phyloP scores from a whole-genome alignment of 495 filamentous ascomycete genomes.

The Amphirosellinia nigrospora region DNA sequence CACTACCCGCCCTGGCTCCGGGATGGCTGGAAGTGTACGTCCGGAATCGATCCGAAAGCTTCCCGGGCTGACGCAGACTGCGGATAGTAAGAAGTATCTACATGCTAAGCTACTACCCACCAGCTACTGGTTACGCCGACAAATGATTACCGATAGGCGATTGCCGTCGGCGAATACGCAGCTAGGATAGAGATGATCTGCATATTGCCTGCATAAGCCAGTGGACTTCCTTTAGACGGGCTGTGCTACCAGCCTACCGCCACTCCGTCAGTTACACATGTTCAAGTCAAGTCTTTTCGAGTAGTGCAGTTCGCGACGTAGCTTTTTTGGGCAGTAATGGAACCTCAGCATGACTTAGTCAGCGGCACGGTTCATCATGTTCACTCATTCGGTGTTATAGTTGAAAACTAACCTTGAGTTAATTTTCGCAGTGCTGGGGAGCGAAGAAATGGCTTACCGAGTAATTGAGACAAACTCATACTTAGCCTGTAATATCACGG shows the following conservation, averaged over 20 bases:
- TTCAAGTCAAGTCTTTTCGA: not conserved
- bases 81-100: conserved; percentile 12
- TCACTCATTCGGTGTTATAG: not conserved
- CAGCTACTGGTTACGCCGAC: conserved; percentile 2
- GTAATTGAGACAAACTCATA: not conserved
- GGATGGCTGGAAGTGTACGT: conserved; percentile 8
- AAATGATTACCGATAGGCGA: conserved; percentile 4
- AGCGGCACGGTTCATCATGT: too few species aligned
- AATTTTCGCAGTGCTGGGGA: not conserved
- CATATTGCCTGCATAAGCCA: conserved; percentile 15
- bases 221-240: not conserved
- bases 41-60: conserved; percentile 18
- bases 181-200: conserved; percentile 17
- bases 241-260: conserved; percentile 1
- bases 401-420: not conserved
- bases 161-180: not conserved
- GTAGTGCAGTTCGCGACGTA: not conserved
- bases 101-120: not conserved
- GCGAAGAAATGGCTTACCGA: not conserved
- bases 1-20: conserved; percentile 16
- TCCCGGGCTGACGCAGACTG: conserved; percentile 15
- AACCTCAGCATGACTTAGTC: not conserved
- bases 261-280: not conserved
- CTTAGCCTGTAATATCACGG: too few species aligned
- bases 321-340: not conserved